Conservation (phyloP, 768 basidiomycete genomes). For the Rhizopogon salebrosus region DNA sequence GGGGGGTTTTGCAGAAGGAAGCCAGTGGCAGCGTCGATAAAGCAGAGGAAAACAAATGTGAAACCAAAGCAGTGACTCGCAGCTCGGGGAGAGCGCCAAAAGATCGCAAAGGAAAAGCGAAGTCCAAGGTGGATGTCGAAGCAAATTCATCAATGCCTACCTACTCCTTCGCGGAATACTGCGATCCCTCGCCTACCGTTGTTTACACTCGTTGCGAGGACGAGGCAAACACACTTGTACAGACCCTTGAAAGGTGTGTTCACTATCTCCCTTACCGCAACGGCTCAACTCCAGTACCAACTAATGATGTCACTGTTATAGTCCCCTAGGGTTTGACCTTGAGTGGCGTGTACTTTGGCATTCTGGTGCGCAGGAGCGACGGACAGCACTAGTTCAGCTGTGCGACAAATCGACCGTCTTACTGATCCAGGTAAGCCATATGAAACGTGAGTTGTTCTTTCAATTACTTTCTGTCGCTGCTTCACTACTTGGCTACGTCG, state of each 20-base stretch:
- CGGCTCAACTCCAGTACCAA: background rate
- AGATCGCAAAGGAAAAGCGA: background rate
- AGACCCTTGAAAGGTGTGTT: constrained; percentile 32
- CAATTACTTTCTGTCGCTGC: background rate
- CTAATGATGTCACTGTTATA: constrained; percentile 9
- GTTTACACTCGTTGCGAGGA: constrained; percentile 37
- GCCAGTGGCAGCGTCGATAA: background rate
- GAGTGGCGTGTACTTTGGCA: constrained; percentile 40
- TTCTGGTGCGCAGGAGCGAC: constrained; percentile 27
- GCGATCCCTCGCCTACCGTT: constrained; percentile 23
- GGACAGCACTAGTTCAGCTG: constrained; percentile 42
- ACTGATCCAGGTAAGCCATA: constrained; percentile 42
- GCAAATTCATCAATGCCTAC: constrained; percentile 17
- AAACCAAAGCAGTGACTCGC: background rate
- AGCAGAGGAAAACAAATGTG: background rate
- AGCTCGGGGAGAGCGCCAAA: background rate
- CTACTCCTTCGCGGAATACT: constrained; percentile 36
- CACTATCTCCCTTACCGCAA: background rate
- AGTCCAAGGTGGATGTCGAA: background rate
- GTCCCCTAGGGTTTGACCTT: constrained; percentile 47
- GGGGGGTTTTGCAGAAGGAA: background rate
- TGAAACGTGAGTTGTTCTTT: constrained; percentile 33
- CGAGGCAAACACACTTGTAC: constrained; percentile 36
- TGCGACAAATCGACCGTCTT: constrained; percentile 38
- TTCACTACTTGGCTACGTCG: background rate